Evolutionary conservation across 2,329 filamentous ascomycete genomes (phyloP), one percentile per base, ranked within the genome.

Genomic region (Furcasterigmium furcatum): DNA sequence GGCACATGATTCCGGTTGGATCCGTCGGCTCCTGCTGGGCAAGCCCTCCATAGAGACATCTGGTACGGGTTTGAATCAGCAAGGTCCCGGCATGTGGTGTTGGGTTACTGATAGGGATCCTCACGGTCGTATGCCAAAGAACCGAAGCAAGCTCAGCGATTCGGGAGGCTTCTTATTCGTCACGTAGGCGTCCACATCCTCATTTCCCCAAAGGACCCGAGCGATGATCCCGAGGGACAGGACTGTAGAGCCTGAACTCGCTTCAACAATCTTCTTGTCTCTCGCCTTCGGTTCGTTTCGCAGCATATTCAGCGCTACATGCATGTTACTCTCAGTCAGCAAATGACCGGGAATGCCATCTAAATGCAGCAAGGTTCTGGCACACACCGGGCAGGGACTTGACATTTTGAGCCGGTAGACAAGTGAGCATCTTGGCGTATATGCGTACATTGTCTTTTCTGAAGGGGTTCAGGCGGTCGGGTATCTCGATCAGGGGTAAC

Each of bases 371-470:
- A n/a, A n/a, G n/a, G n/a, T n/a, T n/a, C n/a, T n/a, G n/a, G 22
- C 8, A 54, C 56, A 16, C 57, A 76, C 74, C 75, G 54, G 80
- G 80, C 62, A 84, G 71, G 16, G 76, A 72, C 55, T 84, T 84
- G 52, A 84, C 77, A 43, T 84, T 84, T 46, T 82, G 77, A 12
- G 79, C 76, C 1, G 80, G 80, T 49, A 78, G 76, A 65, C 75
- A 75, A 3, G 76, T 79, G 72, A 84, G 77, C 74, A 84, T 78
- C 61, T 84, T 84, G 27, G 80, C 80, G 49, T 82, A 83, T 49
- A 84, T 81, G 19, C 77, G 73, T 3, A 84, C 76, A 2, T 76
- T 76, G 72, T 84, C 73, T 18, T 69, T 51, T 41, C 72, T 65
- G 51, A 73, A 80, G 1, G 78, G 78, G 48, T 84, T 84, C 39